Conservation (phyloP, 352 stramenopile genomes). For the Pythium dissotocum region DNA sequence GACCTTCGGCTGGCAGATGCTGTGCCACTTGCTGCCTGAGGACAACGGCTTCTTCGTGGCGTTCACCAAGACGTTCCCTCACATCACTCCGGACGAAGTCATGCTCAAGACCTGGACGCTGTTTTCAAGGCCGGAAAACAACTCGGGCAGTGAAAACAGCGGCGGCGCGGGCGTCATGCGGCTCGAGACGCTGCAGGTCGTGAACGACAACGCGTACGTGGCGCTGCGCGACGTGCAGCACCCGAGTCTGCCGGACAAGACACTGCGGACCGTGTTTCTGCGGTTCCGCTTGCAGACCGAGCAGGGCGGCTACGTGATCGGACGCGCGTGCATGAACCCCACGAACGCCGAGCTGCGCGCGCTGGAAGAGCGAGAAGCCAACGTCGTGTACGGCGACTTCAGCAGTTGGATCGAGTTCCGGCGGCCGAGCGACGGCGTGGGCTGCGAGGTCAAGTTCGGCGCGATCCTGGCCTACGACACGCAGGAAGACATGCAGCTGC, state of each 20-base stretch:
- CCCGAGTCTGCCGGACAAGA: slow-evolving; percentile 26
- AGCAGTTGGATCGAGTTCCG: slow-evolving; percentile 49
- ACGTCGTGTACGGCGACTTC: slow-evolving; percentile 38
- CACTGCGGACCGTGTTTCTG: slow-evolving; percentile 39
- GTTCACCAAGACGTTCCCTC: slow-evolving; percentile 37
- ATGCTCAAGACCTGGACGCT: slow-evolving; percentile 35
- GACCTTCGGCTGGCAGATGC: slow-evolving; percentile 42
- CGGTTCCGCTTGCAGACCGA: slow-evolving; percentile 37
- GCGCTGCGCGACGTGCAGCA: slow-evolving; percentile 36
- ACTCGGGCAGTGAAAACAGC: slow-evolving; percentile 19
- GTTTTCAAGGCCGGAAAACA: slow-evolving; percentile 25
- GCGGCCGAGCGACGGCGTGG: slow-evolving; percentile 27
- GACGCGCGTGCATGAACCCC: slow-evolving; percentile 59
- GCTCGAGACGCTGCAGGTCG: slow-evolving; percentile 37
- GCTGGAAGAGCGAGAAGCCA: slow-evolving; percentile 19
- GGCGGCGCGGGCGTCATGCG: slow-evolving; percentile 20
- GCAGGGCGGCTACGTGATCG: slow-evolving; percentile 52
- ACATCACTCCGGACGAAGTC: slow-evolving; percentile 28
- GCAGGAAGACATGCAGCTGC: slow-evolving; percentile 39
- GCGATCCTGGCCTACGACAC: slow-evolving; percentile 61
- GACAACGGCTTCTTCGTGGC: slow-evolving; percentile 36
- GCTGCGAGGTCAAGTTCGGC: slow-evolving; percentile 66
- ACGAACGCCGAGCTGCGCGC: slow-evolving; percentile 33
- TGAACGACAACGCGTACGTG: slow-evolving; percentile 36
- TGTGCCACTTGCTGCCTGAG: slow-evolving; percentile 31